Evolutionary conservation across 768 basidiomycete species (phyloP).

Genomic region (Dentipellis sp.): DNA sequence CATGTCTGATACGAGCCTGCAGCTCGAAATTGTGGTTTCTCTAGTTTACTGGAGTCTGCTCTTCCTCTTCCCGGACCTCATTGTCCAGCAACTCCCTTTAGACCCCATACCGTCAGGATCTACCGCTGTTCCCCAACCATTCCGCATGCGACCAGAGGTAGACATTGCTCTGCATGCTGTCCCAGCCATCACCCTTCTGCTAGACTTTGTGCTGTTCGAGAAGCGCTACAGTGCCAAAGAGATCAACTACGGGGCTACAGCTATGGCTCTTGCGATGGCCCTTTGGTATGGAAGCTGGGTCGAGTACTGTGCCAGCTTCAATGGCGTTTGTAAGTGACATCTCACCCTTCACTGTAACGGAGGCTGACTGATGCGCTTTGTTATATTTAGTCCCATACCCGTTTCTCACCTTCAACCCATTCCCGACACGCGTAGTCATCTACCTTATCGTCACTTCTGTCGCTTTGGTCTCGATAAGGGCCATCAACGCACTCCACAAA

Average conservation of each 20-base stretch:
- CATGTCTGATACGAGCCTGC: background rate
- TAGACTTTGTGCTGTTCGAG: slow-evolving; percentile 66
- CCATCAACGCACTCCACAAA: slow-evolving; percentile 50
- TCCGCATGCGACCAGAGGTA: slow-evolving; percentile 35
- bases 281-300: slow-evolving; percentile 54
- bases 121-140: slow-evolving; percentile 29
- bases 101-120: slow-evolving; percentile 22
- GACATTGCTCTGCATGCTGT: slow-evolving; percentile 61
- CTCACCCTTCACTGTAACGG: background rate
- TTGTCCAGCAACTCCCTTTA: slow-evolving; percentile 28
- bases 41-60: slow-evolving; percentile 65
- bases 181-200: slow-evolving; percentile 46
- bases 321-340: slow-evolving; percentile 47
- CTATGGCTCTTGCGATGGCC: slow-evolving; percentile 23
- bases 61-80: slow-evolving; percentile 44
- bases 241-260: slow-evolving; percentile 24
- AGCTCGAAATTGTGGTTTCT: slow-evolving; percentile 40
- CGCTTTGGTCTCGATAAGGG: slow-evolving; percentile 46
- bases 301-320: slow-evolving; percentile 56
- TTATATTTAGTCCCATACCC: slow-evolving; percentile 64
- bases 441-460: slow-evolving; percentile 45
- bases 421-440: slow-evolving; percentile 43
- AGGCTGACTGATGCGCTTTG: slow-evolving; percentile 1
- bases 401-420: slow-evolving; percentile 57
- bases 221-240: slow-evolving; percentile 34